phyloP scores from a whole-genome alignment of 2,329 filamentous ascomycete genomes.

The Penicillium nordicum region DNA sequence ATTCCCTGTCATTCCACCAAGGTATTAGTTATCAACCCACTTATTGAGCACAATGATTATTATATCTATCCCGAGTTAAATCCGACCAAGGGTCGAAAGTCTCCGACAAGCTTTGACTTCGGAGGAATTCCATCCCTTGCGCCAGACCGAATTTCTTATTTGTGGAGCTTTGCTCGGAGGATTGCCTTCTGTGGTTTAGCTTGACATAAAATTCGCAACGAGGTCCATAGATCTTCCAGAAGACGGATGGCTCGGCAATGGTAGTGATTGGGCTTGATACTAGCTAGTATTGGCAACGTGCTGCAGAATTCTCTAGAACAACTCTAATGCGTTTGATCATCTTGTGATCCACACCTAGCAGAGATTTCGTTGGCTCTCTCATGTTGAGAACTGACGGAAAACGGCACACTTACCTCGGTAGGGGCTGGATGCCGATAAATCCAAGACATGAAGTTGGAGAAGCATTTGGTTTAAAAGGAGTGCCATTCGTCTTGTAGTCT shows the following conservation, averaged over 20 bases:
- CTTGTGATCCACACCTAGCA: conserved; percentile 2
- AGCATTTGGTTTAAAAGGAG: not conserved
- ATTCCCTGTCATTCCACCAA: not conserved
- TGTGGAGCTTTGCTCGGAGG: not conserved
- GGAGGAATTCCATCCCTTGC: not conserved
- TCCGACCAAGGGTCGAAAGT: not conserved
- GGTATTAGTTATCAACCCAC: not conserved
- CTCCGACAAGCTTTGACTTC: not conserved
- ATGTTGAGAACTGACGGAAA: not conserved
- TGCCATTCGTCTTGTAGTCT: not conserved
- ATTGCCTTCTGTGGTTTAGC: not conserved
- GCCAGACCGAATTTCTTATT: not conserved
- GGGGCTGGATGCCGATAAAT: not conserved
- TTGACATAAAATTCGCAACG: not conserved
- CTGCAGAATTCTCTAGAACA: conserved; percentile 8
- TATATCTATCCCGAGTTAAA: not conserved
- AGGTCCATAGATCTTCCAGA: not conserved
- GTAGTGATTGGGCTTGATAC: not conserved
- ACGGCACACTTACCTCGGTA: not conserved
- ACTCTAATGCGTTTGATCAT: not conserved
- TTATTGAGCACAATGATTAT: not conserved
- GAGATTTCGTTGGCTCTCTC: not conserved
- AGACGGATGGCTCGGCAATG: not conserved
- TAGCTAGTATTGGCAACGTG: no score
- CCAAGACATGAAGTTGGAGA: not conserved